Evolutionary conservation across 2,329 filamentous ascomycete species (phyloP), one percentile per base, ranked within the genome.

Genomic region (Sodiomyces alkalinus): DNA sequence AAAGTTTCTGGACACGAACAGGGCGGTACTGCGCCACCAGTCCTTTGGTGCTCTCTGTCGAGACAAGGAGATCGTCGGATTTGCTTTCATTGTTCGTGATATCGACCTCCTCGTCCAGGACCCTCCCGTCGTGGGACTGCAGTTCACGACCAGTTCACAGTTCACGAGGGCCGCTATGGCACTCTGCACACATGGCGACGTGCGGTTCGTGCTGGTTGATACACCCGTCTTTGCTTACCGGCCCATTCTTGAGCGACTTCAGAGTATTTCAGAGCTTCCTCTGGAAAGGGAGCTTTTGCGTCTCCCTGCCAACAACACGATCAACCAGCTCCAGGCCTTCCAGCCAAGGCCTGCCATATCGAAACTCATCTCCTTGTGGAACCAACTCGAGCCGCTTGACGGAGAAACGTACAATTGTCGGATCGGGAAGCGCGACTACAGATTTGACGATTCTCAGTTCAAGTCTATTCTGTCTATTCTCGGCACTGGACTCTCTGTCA

Each of bases 181-280:
- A 0, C 40, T 75, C 6, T 50, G 55, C 6, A 31, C 42, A 0
- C 37, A 45, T 0, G 21, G 36, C 0, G 29, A 33, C 1, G 33
- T 66, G 3, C 44, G 42, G 2, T 73, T 81, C 24, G 44, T 74
- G 1, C 48, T 73, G 3, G 64, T 81, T 0, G 64, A 79, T 22
- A 75, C 76, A 0, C 58, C 76, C 0, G 60, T 75, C 0, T 83
- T 81, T 42, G 70, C 76, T 0, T 80, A 73, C 31, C 71, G 80
- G 30, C 78, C 78, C 0, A 59, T 83, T 2, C 44, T 83, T 4
- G 47, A 62, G 26, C 59, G 66, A 2, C 51, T 83, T 2, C 63
- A 79, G 41, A 47, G 54, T 0, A 68, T 70, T 15, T 51, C 43
- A 0, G 59, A 71, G 2, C 30, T 80, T 0, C 65, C 74, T 0